Conservation (phyloP, 1,139 yeast genomes). For the Candida pseudoviswanathii region DNA sequence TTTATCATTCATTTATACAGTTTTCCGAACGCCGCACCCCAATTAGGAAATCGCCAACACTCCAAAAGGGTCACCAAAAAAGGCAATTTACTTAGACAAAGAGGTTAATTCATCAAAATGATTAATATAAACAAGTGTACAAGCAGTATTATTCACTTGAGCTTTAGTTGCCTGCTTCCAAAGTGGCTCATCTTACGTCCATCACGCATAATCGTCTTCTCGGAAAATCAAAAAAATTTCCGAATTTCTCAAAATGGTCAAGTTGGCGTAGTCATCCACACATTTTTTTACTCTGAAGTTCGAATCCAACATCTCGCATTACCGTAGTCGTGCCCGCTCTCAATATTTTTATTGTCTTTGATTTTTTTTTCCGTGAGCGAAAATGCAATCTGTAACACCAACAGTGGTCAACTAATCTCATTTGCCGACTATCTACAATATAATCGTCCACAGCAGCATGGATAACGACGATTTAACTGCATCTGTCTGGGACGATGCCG, state of each 20-base stretch:
- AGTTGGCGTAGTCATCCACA: not conserved
- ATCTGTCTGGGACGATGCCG: slow-evolving; percentile 42
- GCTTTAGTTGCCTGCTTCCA: too few species aligned
- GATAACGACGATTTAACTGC: slow-evolving; percentile 39
- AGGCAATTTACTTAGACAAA: too few species aligned
- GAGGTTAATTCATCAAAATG: too few species aligned
- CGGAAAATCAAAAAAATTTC: not conserved
- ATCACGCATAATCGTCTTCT: not conserved
- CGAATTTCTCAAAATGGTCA: not conserved
- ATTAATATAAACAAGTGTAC: too few species aligned
- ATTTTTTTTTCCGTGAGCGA: not conserved
- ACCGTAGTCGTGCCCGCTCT: not conserved
- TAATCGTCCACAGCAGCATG: slow-evolving; percentile 17
- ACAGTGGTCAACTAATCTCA: not conserved
- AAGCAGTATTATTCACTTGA: too few species aligned
- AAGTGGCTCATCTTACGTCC: too few species aligned
- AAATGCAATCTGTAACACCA: not conserved
- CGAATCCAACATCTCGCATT: not conserved
- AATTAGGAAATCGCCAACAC: too few species aligned
- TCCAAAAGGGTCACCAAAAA: too few species aligned
- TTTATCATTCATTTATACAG: too few species aligned
- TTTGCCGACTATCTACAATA: not conserved
- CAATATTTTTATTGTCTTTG: not conserved
- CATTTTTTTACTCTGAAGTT: not conserved
- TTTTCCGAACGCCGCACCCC: too few species aligned